A percentile compares a stretch with the other conserved stretches of the same genome.
Conservation (phyloP, 495 filamentous ascomycete genomes). For the Astrocystis sublimbata region DNA sequence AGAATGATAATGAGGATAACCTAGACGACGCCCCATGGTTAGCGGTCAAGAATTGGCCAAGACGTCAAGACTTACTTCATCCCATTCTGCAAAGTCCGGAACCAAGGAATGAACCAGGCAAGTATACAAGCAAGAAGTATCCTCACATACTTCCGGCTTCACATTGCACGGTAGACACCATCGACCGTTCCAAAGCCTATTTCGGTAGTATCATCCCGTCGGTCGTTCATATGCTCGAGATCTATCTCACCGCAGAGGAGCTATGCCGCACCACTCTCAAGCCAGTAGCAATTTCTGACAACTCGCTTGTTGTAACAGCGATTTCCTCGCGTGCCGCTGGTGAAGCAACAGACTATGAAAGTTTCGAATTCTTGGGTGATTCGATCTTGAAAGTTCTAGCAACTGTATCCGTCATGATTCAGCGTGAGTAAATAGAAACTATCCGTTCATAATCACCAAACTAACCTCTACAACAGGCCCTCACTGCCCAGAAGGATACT, state of each 20-base stretch:
- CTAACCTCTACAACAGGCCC: slow-evolving; percentile 43
- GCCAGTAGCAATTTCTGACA: slow-evolving; percentile 53
- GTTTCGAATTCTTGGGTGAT: slow-evolving; percentile 89
- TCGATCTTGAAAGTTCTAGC: slow-evolving; percentile 77
- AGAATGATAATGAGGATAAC: slow-evolving; percentile 26
- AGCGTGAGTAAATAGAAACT: slow-evolving; percentile 37
- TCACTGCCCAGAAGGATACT: slow-evolving; percentile 75
- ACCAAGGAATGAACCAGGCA: too few species aligned
- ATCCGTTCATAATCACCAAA: background rate
- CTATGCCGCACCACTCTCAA: slow-evolving; percentile 63
- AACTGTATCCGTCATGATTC: slow-evolving; percentile 65
- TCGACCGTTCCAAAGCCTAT: slow-evolving; percentile 61
- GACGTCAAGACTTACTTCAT: slow-evolving; percentile 63
- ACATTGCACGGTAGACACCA: slow-evolving; percentile 46
- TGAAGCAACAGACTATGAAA: slow-evolving; percentile 72
- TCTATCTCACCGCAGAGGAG: slow-evolving; percentile 61
- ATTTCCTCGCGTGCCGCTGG: slow-evolving; percentile 66
- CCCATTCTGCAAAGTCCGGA: slow-evolving; percentile 17
- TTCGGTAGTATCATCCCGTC: slow-evolving; percentile 76
- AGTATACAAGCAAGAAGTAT: slow-evolving; percentile 39
- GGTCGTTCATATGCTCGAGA: slow-evolving; percentile 68
- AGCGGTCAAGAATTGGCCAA: slow-evolving; percentile 51
- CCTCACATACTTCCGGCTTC: slow-evolving; percentile 35
- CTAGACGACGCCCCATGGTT: slow-evolving; percentile 50
- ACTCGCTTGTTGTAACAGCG: slow-evolving; percentile 66